These are phyloP conservation scores for Phycomyces nitens DNA, from an alignment of 192 early-diverging fungal genomes.

Conservation along the genomic window DNA sequence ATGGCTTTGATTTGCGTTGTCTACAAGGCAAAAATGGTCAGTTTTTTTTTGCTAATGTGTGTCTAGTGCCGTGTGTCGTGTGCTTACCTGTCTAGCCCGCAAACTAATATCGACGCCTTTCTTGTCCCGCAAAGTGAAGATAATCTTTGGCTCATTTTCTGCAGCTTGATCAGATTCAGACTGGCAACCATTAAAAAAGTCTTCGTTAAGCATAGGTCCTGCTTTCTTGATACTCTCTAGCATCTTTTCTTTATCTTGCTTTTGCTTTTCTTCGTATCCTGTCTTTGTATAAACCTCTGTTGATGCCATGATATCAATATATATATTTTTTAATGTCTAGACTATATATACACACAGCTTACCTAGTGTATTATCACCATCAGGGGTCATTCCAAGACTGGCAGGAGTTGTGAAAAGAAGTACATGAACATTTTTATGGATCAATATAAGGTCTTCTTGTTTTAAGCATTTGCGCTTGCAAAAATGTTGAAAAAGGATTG, in stretches of 20 bases:
- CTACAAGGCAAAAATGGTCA: constrained; percentile 12
- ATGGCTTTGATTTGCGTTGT: constrained; percentile 42
- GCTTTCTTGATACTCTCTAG: constrained; percentile 4
- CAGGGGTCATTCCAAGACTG: constrained; percentile 17
- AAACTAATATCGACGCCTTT: constrained; percentile 19
- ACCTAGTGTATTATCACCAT: constrained; percentile 15
- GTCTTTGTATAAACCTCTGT: constrained; percentile 27
- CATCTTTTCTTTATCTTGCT: constrained; percentile 9
- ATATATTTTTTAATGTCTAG: neutral
- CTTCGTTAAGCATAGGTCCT: neutral
- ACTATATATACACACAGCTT: neutral
- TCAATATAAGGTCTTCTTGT: constrained; percentile 12
- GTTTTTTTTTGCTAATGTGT: neutral
- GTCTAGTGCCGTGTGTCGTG: neutral
- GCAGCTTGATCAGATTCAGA: neutral
- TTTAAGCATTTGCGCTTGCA: constrained; percentile 12
- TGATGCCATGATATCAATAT: too few species aligned
- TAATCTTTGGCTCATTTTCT: constrained; percentile 2
- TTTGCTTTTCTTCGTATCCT: constrained; percentile 9
- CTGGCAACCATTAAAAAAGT: neutral
- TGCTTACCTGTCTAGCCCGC: constrained; percentile 19
- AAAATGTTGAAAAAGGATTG: constrained; percentile 11
- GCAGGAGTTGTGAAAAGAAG: constrained; percentile 23
- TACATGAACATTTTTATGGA: constrained; percentile 22
- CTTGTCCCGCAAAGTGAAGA: constrained; percentile 20